Evolutionary conservation across 179 eudicot species (phyloP).

Genomic region (Sideroxylon spinosum): DNA sequence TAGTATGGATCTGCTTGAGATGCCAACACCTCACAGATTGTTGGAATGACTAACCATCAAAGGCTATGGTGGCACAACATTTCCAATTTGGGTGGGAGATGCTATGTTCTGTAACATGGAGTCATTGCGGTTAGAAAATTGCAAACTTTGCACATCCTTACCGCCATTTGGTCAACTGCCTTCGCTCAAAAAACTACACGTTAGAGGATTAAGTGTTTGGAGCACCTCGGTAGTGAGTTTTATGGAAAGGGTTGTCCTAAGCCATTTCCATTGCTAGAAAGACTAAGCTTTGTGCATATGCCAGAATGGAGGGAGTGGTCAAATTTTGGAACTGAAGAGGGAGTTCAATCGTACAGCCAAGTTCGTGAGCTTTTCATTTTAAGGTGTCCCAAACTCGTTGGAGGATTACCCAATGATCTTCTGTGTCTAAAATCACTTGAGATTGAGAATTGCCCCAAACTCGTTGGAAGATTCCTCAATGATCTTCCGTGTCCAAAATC

Average conservation of each 20-base stretch:
- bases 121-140: neutral
- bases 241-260: too few relatives aligned
- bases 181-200: neutral
- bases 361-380: neutral
- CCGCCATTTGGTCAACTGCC: neutral
- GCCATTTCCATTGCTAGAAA: neutral
- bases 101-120: slow-evolving; percentile 7
- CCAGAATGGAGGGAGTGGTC: neutral
- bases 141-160: neutral
- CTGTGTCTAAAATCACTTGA: too few relatives aligned
- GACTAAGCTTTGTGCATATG: neutral
- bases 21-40: slow-evolving; percentile 13
- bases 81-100: too few relatives aligned
- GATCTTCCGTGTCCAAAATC: too few relatives aligned
- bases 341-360: neutral
- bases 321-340: neutral
- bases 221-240: neutral
- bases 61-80: slow-evolving; percentile 11
- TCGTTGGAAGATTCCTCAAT: too few relatives aligned
- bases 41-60: slow-evolving; percentile 1
- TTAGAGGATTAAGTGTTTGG: neutral
- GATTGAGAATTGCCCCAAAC: neutral
- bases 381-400: too few relatives aligned
- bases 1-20: slow-evolving; percentile 15
- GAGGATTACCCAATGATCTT: too few relatives aligned